These are phyloP conservation scores for Chaetoceros tenuissimus DNA, from an alignment of 108 stramenopile species.

Conservation along the genomic window DNA sequence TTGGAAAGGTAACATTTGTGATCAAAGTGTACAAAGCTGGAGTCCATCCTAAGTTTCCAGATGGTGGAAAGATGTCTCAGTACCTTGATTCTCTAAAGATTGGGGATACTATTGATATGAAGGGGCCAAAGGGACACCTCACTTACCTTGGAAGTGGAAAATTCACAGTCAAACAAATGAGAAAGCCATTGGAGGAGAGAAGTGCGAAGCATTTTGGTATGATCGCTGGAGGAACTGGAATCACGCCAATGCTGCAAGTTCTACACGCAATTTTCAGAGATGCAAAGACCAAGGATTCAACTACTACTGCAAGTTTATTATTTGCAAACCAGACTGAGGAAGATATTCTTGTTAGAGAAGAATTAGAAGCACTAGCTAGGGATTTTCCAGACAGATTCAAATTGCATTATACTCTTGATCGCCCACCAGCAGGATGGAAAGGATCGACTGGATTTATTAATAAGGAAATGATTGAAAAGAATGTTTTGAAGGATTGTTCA, in stretches of 20 bases:
- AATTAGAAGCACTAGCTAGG: conserved; percentile 70
- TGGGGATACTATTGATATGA: conserved; percentile 83
- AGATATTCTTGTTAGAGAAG: conserved; percentile 88
- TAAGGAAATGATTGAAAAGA: conserved; percentile 80
- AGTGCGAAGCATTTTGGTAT: conserved; percentile 72
- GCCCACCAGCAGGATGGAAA: conserved; percentile 61
- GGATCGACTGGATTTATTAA: conserved; percentile 87
- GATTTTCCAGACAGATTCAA: conserved; percentile 68
- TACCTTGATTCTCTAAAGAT: conserved; percentile 84
- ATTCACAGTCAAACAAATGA: conserved; percentile 61
- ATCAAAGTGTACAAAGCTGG: conserved; percentile 91
- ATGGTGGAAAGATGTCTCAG: conserved; percentile 96
- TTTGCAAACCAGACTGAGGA: conserved; percentile 90
- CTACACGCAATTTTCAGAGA: conserved; percentile 69
- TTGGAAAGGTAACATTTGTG: conserved; percentile 80
- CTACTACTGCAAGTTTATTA: conserved; percentile 39
- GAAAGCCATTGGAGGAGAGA: conserved; percentile 50
- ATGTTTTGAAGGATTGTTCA: conserved; percentile 43
- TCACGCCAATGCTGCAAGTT: conserved; percentile 96
- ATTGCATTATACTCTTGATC: conserved; percentile 89
- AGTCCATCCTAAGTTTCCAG: conserved; percentile 88
- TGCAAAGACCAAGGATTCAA: conserved; percentile 30
- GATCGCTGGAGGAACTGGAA: conserved; percentile 99
- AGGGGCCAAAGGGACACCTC: conserved; percentile 85
- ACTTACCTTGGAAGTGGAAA: conserved; percentile 60